Base-by-base conservation (phyloP, 345 rosid genomes). In the Lepidium aucheri region DNA sequence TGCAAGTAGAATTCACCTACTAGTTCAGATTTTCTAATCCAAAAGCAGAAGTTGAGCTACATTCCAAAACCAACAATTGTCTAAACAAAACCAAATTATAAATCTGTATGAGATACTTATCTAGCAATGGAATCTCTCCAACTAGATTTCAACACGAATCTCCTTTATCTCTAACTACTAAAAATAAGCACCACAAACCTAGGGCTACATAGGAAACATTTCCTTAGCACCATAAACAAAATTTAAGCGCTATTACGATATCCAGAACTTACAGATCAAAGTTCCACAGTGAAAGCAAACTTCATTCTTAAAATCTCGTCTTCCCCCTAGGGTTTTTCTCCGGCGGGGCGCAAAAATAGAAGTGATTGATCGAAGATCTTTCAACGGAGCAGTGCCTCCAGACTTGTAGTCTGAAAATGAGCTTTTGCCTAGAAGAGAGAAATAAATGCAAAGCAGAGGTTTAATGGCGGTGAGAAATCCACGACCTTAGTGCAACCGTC, bases 191-290 rank as follows among this genome's bases (percentile, higher is more conserved):
- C 18, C n/a, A 8, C 17, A 5, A 36, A 22, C 22, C 46, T 41
- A 36, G 2, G 36, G 33, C 18, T 18, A n/a, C 24, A 10, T 18
- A 16, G 39, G 14, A 28, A 22, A 2, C 9, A 43, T 46, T 20
- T 40, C 56, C 63, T 26, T 14, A 18, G 34, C 12, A 47, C 46
- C 40, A 20, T 2, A 69, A 69, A 59, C 40, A 11, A 10, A 61
- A 49, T 45, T 5, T 20, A 63, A 42, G 44, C 53, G 7, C 35
- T 39, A 64, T 7, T 9, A 4, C 18, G 41, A 46, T 15, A 14
- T 33, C 2, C 13, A 0, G 8, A 51, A 70, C 86, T 82, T 68
- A 86, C 89, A 43, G 74, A 78, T 80, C 61, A 47, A 65, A 61
- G 12, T 55, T 33, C 66, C 18, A 44, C 36, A 69, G 34, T 64